Conservation (phyloP, 257 asterid genomes). For the Scutellaria baicalensis region DNA sequence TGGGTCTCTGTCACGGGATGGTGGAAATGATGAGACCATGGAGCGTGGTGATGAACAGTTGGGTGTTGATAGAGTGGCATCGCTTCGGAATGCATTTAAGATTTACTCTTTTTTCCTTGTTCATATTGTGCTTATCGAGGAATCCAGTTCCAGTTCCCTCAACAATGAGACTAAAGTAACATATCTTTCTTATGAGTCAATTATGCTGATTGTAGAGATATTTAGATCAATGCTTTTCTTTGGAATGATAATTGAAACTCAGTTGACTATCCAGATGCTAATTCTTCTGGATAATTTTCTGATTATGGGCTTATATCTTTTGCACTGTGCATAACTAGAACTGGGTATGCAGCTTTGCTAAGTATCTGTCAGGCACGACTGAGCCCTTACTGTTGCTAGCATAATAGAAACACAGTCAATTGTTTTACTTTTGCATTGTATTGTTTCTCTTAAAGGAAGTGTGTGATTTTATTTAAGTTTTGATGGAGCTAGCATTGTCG, state of each 20-base stretch:
- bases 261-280: neutral
- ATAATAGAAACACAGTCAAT: neutral
- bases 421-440: neutral
- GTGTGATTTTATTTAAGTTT: neutral
- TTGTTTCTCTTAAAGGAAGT: neutral
- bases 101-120: slow-evolving; percentile 81
- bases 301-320: neutral
- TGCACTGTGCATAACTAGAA: neutral
- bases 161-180: slow-evolving; percentile 47
- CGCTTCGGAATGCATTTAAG: slow-evolving; percentile 83
- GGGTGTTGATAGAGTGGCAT: slow-evolving; percentile 54
- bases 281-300: neutral
- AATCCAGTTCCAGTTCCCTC: slow-evolving; percentile 34
- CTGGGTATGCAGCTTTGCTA: neutral
- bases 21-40: slow-evolving; percentile 31
- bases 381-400: neutral
- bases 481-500: neutral
- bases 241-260: neutral
- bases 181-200: neutral
- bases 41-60: slow-evolving; percentile 35
- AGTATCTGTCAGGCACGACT: neutral
- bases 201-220: neutral
- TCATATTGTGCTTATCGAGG: slow-evolving; percentile 67
- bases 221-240: neutral
- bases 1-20: slow-evolving; percentile 33